Evolutionary conservation across 2,329 filamentous ascomycete genomes (phyloP).

Genomic region (Epichloe hybrida): DNA sequence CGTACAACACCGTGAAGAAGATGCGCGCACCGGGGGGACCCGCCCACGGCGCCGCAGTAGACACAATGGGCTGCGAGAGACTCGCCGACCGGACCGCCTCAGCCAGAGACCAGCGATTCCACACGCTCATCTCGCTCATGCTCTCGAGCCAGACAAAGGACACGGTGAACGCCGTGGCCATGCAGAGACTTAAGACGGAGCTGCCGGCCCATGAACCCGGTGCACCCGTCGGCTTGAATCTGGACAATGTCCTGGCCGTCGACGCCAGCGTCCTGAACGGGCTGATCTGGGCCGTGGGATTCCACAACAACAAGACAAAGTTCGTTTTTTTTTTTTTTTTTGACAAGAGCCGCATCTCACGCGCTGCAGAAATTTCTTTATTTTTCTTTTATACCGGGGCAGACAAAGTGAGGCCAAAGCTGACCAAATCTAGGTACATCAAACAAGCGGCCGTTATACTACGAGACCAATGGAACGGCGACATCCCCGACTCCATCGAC

Average conservation of each 20-base stretch:
- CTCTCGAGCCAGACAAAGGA: slow-evolving; percentile 88
- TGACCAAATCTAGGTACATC: slow-evolving; percentile 35
- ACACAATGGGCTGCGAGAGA: slow-evolving; percentile 91
- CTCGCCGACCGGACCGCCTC: slow-evolving; percentile 43
- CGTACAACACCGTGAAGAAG: slow-evolving; percentile 62
- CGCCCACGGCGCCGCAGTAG: slow-evolving; percentile 68
- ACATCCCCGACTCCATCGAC: slow-evolving; percentile 68
- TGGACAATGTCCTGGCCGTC: slow-evolving; percentile 65
- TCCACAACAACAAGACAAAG: slow-evolving; percentile 89
- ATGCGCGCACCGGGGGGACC: slow-evolving; percentile 51
- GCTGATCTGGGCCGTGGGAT: slow-evolving; percentile 74
- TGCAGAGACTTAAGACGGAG: slow-evolving; percentile 64
- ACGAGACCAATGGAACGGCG: slow-evolving; percentile 53
- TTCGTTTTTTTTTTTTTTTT: slow-evolving; percentile 5
- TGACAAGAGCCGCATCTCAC: not conserved
- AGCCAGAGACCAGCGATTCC: slow-evolving; percentile 54
- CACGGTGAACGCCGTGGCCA: slow-evolving; percentile 73
- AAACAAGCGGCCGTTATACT: slow-evolving; percentile 63
- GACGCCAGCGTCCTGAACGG: slow-evolving; percentile 52
- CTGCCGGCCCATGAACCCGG: slow-evolving; percentile 40
- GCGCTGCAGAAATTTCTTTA: too few relatives aligned
- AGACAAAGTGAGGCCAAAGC: not conserved
- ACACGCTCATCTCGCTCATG: slow-evolving; percentile 81
- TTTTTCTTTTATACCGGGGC: not conserved
- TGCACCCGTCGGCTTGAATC: slow-evolving; percentile 43